A percentile compares a stretch with the other conserved stretches of the same genome.
Conservation (phyloP, 352 stramenopile species). For the Globisporangium cylindrosporum region DNA sequence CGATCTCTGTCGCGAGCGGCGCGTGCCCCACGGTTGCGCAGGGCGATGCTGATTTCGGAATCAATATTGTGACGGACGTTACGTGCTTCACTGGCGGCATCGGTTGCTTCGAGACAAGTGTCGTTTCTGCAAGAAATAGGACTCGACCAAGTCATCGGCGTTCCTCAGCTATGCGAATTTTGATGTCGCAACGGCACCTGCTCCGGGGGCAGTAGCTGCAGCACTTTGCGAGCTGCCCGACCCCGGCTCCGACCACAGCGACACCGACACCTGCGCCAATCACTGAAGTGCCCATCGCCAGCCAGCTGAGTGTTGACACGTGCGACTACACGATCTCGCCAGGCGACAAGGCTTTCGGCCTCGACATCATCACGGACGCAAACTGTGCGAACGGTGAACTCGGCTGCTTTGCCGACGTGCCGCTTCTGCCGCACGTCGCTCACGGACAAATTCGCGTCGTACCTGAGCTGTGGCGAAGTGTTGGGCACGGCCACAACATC, state of each 20-base stretch:
- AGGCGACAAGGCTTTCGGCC: slow-evolving; percentile 15
- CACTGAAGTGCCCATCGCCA: neutral
- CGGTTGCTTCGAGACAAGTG: slow-evolving; percentile 26
- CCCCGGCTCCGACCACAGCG: neutral
- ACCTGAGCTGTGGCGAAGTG: neutral
- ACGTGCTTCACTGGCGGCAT: slow-evolving; percentile 19
- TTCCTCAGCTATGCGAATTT: slow-evolving; percentile 16
- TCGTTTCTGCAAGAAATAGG: slow-evolving; percentile 29
- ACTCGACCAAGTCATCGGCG: slow-evolving; percentile 15
- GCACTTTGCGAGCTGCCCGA: neutral
- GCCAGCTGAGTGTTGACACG: neutral
- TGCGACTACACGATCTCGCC: slow-evolving; percentile 12
- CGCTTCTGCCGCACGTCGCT: slow-evolving; percentile 22
- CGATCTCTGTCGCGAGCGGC: too few species aligned
- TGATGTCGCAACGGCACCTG: neutral
- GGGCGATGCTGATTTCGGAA: slow-evolving; percentile 5
- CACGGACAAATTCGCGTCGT: neutral
- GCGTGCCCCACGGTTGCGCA: neutral
- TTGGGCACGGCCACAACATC: neutral
- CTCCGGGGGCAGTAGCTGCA: neutral
- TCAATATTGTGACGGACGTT: slow-evolving; percentile 13
- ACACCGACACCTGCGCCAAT: neutral
- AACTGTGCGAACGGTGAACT: slow-evolving; percentile 21
- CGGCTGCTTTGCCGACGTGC: slow-evolving; percentile 22
- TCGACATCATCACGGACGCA: slow-evolving; percentile 15